Conservation (phyloP, 1,284 basidiomycete species). For the Malassezia nana region DNA sequence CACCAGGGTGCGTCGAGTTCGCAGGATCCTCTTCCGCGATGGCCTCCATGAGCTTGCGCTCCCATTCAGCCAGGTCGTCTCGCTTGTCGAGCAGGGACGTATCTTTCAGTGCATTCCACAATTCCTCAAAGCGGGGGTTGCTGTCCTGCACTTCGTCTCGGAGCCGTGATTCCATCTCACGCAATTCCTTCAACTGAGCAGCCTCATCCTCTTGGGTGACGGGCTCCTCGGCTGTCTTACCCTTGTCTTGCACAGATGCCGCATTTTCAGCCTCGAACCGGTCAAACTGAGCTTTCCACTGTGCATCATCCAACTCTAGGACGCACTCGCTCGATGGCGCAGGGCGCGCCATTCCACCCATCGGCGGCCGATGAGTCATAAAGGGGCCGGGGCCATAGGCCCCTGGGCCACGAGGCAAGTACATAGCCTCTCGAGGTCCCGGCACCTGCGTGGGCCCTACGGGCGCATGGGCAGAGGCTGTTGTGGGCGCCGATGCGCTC, state of each 20-base stretch:
- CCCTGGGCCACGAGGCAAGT: not conserved
- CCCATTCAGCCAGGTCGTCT: constrained; percentile 58
- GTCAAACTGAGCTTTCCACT: constrained; percentile 44
- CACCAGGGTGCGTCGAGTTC: constrained; percentile 50
- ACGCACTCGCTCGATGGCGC: not conserved
- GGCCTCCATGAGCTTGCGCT: constrained; percentile 53
- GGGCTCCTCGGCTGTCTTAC: constrained; percentile 17
- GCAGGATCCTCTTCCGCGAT: constrained; percentile 55
- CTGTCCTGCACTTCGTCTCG: constrained; percentile 28
- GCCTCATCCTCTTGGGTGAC: constrained; percentile 16
- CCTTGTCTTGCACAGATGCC: constrained; percentile 35
- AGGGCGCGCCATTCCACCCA: not conserved
- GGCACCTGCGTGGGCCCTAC: not conserved
- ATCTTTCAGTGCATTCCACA: constrained; percentile 43
- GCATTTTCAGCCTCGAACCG: constrained; percentile 30
- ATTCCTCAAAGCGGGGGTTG: constrained; percentile 40
- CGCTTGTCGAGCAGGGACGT: constrained; percentile 21
- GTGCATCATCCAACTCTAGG: constrained; percentile 35
- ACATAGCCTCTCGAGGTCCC: not conserved
- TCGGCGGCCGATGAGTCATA: not conserved
- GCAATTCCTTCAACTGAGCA: constrained; percentile 31
- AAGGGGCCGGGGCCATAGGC: not conserved
- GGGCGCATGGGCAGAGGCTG: not conserved
- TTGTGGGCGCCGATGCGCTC: not conserved
- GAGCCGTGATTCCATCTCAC: constrained; percentile 36